Base-by-base conservation (phyloP, 257 asterid species). In the Solanum chilense region DNA sequence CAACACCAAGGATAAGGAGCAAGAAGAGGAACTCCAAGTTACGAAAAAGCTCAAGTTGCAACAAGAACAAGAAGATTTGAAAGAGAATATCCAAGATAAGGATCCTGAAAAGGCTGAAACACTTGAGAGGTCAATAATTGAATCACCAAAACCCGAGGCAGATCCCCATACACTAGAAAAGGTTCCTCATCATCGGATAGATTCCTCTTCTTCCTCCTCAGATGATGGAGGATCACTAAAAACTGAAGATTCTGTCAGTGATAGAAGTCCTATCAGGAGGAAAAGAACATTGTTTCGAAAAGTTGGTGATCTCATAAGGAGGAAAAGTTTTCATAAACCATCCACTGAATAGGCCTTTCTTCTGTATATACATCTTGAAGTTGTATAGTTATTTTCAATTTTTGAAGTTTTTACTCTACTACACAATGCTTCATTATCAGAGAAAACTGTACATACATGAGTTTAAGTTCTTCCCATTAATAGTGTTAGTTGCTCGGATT, bases 51-150 rank as follows among this genome's bases (percentile, higher is more conserved):
- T 92, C 64, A 92, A 90, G 87, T 87, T 93, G 49, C 80, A 91
- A 91, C 90, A 87, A 9, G 95, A 91, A 56, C 82, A 88, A 1
- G 93, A 88, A 8, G 91, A 90, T 14, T 69, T 66, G 1, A 76
- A 83, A 0, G 88, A 85, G 1, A 87, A 85, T 18, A 37, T 69
- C 3, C 39, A 88, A 56, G 92, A 91, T 6, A 95, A 93, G 44
- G 94, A 93, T 82, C 93, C 96, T 3, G 94, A 88, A 82, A 95
- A 92, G 91, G 94, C 92, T 0, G 95, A 94, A 89, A 95, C 94
- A 3, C 91, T 94, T 5, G 90, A 90, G 87, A 97, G 98, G 2
- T 93, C 98, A 1, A 95, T 93, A 44, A 92, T 93, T 25, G 25
- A 89, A 87, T 86, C 93, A 16, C 86, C 89, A 1, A 92, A 88